Conservation (phyloP, 805 yeast genomes). For the Candida sithepensis region DNA sequence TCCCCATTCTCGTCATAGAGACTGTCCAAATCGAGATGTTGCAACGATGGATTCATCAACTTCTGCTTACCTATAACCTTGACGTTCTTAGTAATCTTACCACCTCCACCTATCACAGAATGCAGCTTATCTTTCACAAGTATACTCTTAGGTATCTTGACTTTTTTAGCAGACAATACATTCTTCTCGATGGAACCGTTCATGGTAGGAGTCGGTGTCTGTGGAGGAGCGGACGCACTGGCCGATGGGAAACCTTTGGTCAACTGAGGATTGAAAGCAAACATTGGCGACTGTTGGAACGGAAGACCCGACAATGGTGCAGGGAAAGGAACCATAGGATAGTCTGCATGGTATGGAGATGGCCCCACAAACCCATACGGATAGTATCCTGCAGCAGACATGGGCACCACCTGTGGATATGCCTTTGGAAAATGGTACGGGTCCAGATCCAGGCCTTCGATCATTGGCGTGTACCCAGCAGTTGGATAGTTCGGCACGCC, state of each 20-base stretch:
- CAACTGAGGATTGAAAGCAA: constrained; percentile 5
- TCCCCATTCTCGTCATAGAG: constrained; percentile 19
- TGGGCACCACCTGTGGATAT: constrained; percentile 12
- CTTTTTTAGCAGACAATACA: constrained; percentile 4
- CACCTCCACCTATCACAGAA: constrained; percentile 9
- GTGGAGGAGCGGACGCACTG: constrained; percentile 13
- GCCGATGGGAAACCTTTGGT: constrained; percentile 17
- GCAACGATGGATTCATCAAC: constrained; percentile 23
- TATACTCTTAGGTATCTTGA: constrained; percentile 11
- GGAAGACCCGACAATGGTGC: constrained; percentile 14
- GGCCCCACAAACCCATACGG: constrained; percentile 20
- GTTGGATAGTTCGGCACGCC: constrained; percentile 12
- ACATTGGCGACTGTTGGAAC: constrained; percentile 12
- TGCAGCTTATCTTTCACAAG: constrained; percentile 11
- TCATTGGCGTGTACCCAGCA: constrained; percentile 9
- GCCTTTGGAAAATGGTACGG: constrained; percentile 3
- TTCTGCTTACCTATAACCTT: constrained; percentile 20
- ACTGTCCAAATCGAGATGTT: constrained; percentile 22
- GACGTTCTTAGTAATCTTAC: constrained; percentile 14
- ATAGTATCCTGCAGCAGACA: constrained; percentile 17
- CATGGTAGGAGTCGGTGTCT: not conserved
- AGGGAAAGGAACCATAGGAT: constrained; percentile 10
- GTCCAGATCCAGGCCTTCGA: constrained; percentile 17
- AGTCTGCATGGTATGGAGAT: constrained; percentile 19
- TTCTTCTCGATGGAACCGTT: not conserved